Evolutionary conservation across 2,329 filamentous ascomycete genomes (phyloP).

Genomic region (Aspergillus sp.): DNA sequence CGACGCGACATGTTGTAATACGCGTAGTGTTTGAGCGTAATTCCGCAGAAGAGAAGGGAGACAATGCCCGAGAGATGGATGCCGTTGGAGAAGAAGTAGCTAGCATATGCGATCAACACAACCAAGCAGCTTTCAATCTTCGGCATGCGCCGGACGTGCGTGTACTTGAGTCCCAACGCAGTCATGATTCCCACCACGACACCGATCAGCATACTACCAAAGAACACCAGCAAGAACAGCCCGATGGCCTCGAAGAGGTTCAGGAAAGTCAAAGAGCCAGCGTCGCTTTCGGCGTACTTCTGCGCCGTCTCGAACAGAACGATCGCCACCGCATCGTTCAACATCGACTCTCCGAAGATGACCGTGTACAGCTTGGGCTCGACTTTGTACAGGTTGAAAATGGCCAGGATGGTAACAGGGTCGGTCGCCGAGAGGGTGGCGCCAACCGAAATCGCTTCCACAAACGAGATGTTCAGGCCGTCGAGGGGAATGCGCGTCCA

Average conservation of each 20-base stretch:
- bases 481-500: slow-evolving; percentile 87
- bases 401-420: slow-evolving; percentile 94
- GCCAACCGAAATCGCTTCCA: slow-evolving; percentile 94
- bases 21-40: slow-evolving; percentile 97
- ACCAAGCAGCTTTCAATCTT: slow-evolving; percentile 97
- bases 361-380: slow-evolving; percentile 98
- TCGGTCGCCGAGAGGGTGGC: slow-evolving; percentile 96
- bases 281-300: slow-evolving; percentile 76
- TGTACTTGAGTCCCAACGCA: slow-evolving; percentile 89
- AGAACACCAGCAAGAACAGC: slow-evolving; percentile 94
- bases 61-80: slow-evolving; percentile 98
- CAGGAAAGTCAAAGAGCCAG: slow-evolving; percentile 69
- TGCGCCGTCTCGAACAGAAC: slow-evolving; percentile 98
- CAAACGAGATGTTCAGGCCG: slow-evolving; percentile 81
- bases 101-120: slow-evolving; percentile 90
- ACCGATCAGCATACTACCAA: slow-evolving; percentile 87
- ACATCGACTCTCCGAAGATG: slow-evolving; percentile 96
- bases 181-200: slow-evolving; percentile 82
- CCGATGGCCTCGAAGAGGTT: slow-evolving; percentile 89
- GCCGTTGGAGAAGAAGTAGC: slow-evolving; percentile 96
- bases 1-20: slow-evolving; percentile 99
- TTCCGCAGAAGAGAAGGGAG: slow-evolving; percentile 93
- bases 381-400: slow-evolving; percentile 99
- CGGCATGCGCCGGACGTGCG: slow-evolving; percentile 84
- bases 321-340: slow-evolving; percentile 98